Conservation (phyloP, 768 basidiomycete species). For the Hygrophorus pudorinus region DNA sequence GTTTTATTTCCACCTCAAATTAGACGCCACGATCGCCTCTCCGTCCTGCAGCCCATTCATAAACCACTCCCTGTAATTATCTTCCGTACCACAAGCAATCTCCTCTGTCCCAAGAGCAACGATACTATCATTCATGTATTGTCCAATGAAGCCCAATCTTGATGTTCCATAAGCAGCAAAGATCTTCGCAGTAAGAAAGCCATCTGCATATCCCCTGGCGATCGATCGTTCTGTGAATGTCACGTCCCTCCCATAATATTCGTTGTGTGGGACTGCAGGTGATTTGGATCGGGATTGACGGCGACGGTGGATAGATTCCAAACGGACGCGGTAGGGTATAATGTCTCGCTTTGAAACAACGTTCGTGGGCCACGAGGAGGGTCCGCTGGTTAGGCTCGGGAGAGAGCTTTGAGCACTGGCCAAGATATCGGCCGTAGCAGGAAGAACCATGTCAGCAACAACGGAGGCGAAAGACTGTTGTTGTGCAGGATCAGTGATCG, state of each 20-base stretch:
- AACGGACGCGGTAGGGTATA: background rate
- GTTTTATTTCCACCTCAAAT: too few species aligned
- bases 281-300: slow-evolving; percentile 19
- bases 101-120: slow-evolving; percentile 25
- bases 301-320: slow-evolving; percentile 8
- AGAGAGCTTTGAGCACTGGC: background rate
- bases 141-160: slow-evolving; percentile 49
- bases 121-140: slow-evolving; percentile 45
- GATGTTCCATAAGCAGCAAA: slow-evolving; percentile 42
- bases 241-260: slow-evolving; percentile 6
- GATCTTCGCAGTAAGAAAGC: slow-evolving; percentile 41
- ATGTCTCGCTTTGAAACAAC: background rate
- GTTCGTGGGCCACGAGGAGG: too few species aligned
- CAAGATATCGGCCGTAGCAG: slow-evolving; percentile 11
- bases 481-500: slow-evolving; percentile 5
- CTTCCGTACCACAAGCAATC: slow-evolving; percentile 28
- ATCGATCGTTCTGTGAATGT: slow-evolving; percentile 14
- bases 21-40: slow-evolving; percentile 15
- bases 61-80: slow-evolving; percentile 37
- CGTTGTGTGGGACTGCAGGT: slow-evolving; percentile 9
- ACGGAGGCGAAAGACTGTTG: slow-evolving; percentile 2
- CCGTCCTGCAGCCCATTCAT: slow-evolving; percentile 37
- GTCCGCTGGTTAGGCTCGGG: background rate
- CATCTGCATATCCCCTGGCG: slow-evolving; percentile 47
- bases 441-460: slow-evolving; percentile 4